phyloP scores from a whole-genome alignment of 371 early-diverging fungal species.

The Amoeboradix gromovi region DNA sequence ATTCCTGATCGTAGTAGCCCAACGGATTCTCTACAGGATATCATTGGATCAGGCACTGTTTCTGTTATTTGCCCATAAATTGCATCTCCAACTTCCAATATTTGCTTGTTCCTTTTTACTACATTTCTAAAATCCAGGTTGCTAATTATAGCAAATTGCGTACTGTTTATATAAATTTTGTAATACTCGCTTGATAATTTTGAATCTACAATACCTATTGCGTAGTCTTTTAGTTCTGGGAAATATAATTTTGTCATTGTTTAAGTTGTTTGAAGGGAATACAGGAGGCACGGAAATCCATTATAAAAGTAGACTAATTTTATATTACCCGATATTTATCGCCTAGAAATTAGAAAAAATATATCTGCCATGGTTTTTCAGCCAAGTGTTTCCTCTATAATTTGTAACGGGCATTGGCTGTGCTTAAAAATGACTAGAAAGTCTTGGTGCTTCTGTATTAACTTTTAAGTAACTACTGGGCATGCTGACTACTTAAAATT shows the following conservation, averaged over 20 bases:
- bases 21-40: background rate
- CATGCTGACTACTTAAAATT: no score
- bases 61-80: background rate
- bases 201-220: background rate
- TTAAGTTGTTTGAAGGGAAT: no score
- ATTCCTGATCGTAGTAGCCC: background rate
- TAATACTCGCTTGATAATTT: conserved; percentile 26
- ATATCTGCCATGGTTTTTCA: no score
- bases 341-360: no score
- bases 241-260: background rate
- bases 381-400: no score
- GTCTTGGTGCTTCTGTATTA: no score
- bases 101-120: conserved; percentile 62
- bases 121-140: conserved; percentile 75
- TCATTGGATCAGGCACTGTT: background rate
- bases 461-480: no score
- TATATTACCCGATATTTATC: no score
- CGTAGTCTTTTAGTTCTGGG: background rate
- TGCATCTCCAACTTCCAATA: conserved; percentile 15
- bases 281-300: no score
- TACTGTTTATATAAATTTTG: conserved; percentile 68
- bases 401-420: no score
- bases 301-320: no score
- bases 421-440: no score
- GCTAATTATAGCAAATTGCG: conserved; percentile 45